Conservation (phyloP, 345 rosid genomes). For the Garcia nutans region DNA sequence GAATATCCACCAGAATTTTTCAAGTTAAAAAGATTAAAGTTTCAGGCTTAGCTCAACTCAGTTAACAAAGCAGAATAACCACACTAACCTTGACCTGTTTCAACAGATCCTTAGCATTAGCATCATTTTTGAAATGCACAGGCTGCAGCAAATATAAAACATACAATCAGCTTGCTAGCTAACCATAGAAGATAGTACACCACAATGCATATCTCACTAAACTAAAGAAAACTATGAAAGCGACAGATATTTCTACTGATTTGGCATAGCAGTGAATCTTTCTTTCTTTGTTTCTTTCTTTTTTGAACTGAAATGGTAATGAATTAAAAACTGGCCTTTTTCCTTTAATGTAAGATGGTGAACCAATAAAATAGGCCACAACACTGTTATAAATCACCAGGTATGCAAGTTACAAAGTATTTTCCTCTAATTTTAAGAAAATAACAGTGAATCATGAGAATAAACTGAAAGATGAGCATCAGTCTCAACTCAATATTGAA, state of each 20-base stretch:
- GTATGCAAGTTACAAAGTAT: neutral
- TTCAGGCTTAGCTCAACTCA: neutral
- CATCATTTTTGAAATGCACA: slow-evolving; percentile 61
- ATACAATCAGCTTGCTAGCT: neutral
- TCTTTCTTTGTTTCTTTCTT: no score
- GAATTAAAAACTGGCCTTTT: neutral
- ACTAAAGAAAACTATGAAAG: neutral
- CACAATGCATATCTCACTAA: neutral
- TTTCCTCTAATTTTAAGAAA: neutral
- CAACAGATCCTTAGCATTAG: slow-evolving; percentile 62
- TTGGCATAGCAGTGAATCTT: no score
- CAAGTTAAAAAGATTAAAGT: neutral
- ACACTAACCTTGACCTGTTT: slow-evolving; percentile 67
- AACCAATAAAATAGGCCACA: neutral
- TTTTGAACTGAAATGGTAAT: neutral
- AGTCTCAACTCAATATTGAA: neutral
- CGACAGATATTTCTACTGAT: neutral
- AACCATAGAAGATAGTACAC: neutral
- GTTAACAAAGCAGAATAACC: slow-evolving; percentile 9
- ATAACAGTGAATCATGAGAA: neutral
- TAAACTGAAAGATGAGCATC: neutral
- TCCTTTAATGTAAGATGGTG: neutral
- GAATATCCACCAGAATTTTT: no score
- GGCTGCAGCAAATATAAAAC: slow-evolving; percentile 45
- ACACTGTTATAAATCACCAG: neutral